Percentiles rank a stretch among this genome's conserved stretches.
phyloP scores from a whole-genome alignment of 345 rosid species.

The Eucalyptus regnans region DNA sequence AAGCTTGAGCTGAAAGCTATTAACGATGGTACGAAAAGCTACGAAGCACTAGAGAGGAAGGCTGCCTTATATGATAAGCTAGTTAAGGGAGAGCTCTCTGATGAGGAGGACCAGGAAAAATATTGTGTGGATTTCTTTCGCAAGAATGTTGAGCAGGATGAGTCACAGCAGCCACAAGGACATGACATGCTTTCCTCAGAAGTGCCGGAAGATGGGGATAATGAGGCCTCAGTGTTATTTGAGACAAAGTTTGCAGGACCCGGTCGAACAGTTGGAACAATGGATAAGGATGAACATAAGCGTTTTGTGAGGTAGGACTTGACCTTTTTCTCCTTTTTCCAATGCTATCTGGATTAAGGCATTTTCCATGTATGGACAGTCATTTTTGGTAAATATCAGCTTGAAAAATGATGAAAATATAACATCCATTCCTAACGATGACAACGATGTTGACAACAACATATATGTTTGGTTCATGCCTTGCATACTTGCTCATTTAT shows the following conservation, averaged over 20 bases:
- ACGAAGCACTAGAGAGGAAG: slow-evolving; percentile 86
- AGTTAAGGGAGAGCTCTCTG: slow-evolving; percentile 68
- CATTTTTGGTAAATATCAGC: not conserved
- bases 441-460: not conserved
- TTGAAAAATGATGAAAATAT: not conserved
- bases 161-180: slow-evolving; percentile 8
- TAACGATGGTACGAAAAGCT: slow-evolving; percentile 66
- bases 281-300: slow-evolving; percentile 60
- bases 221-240: slow-evolving; percentile 22
- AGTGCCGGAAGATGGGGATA: slow-evolving; percentile 14
- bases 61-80: slow-evolving; percentile 81
- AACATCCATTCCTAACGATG: not conserved
- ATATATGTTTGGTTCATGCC: not conserved
- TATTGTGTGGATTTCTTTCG: slow-evolving; percentile 83
- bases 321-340: not conserved
- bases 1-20: slow-evolving; percentile 87
- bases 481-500: not conserved
- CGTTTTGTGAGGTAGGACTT: slow-evolving; percentile 65
- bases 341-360: not conserved
- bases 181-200: slow-evolving; percentile 6
- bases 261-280: slow-evolving; percentile 40
- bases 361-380: not conserved
- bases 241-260: slow-evolving; percentile 41
- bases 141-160: slow-evolving; percentile 47
- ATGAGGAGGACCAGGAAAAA: slow-evolving; percentile 85